These are phyloP conservation scores for Yamadazyma taylorii DNA, from an alignment of 1,139 yeast species.

Conservation along the genomic window DNA sequence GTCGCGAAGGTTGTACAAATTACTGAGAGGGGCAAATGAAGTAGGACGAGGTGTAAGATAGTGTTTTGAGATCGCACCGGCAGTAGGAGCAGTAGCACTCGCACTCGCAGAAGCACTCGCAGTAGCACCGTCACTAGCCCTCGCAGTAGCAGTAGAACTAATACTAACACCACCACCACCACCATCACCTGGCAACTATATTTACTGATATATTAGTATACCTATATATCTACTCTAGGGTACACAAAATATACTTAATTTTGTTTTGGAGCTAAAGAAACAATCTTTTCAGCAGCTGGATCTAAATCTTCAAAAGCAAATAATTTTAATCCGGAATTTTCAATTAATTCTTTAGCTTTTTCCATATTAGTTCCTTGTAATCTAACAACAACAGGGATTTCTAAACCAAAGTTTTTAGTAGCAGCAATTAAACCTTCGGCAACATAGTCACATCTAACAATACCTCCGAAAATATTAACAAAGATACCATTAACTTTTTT, in stretches of 20 bases:
- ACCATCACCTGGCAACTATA: no score
- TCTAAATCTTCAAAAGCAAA: constrained; percentile 91
- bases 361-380: constrained; percentile 96
- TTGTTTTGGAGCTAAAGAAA: constrained; percentile 54
- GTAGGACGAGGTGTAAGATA: no score
- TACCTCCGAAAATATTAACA: constrained; percentile 98
- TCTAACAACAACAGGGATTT: constrained; percentile 95
- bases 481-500: constrained; percentile 91
- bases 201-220: not conserved
- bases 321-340: constrained; percentile 89
- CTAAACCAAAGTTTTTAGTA: constrained; percentile 92
- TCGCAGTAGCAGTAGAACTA: no score
- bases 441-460: constrained; percentile 97
- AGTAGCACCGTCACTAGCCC: no score
- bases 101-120: no score
- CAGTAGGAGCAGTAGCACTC: no score
- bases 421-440: constrained; percentile 97
- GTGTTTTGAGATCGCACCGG: no score
- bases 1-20: not conserved
- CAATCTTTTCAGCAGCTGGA: constrained; percentile 96
- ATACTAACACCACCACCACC: no score
- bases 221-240: not conserved
- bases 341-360: constrained; percentile 83
- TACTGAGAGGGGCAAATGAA: no score
- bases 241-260: constrained; percentile 1